Conservation (phyloP, 2,329 filamentous ascomycete species). For the Calycina herbarum region DNA sequence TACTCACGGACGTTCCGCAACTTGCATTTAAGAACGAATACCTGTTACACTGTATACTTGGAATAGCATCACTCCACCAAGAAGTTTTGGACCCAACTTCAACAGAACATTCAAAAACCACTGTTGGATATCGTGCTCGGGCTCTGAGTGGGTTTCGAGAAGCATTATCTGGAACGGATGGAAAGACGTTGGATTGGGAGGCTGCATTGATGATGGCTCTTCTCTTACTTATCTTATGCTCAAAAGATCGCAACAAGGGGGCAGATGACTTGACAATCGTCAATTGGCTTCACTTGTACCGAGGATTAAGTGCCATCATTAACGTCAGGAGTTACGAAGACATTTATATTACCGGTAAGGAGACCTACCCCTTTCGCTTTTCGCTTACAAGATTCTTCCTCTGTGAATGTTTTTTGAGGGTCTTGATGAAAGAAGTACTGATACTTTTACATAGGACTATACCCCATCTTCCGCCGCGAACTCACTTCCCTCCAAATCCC, state of each 20-base stretch:
- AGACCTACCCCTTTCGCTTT: neutral
- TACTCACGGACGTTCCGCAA: slow-evolving; percentile 29
- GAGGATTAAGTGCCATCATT: slow-evolving; percentile 26
- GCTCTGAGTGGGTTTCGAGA: slow-evolving; percentile 30
- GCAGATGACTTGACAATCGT: slow-evolving; percentile 29
- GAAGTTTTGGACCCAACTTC: slow-evolving; percentile 25
- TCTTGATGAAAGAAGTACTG: neutral
- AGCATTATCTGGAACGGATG: slow-evolving; percentile 21
- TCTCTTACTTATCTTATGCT: slow-evolving; percentile 30
- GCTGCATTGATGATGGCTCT: slow-evolving; percentile 33
- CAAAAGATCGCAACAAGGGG: slow-evolving; percentile 18
- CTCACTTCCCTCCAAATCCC: slow-evolving; percentile 21
- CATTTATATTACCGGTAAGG: neutral
- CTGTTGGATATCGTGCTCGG: slow-evolving; percentile 29
- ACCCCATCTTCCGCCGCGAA: slow-evolving; percentile 30
- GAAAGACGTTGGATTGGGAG: slow-evolving; percentile 27
- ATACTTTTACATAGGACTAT: slow-evolving; percentile 15
- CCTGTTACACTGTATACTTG: slow-evolving; percentile 32
- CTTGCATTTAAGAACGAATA: slow-evolving; percentile 35
- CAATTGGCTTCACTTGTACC: slow-evolving; percentile 32
- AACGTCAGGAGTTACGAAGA: slow-evolving; percentile 13
- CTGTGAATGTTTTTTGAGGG: too few relatives aligned
- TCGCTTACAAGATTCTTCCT: neutral
- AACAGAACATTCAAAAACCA: slow-evolving; percentile 20
- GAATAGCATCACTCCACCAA: slow-evolving; percentile 33